Conservation (phyloP, 2,329 filamentous ascomycete species). For the Colletotrichum sp. region DNA sequence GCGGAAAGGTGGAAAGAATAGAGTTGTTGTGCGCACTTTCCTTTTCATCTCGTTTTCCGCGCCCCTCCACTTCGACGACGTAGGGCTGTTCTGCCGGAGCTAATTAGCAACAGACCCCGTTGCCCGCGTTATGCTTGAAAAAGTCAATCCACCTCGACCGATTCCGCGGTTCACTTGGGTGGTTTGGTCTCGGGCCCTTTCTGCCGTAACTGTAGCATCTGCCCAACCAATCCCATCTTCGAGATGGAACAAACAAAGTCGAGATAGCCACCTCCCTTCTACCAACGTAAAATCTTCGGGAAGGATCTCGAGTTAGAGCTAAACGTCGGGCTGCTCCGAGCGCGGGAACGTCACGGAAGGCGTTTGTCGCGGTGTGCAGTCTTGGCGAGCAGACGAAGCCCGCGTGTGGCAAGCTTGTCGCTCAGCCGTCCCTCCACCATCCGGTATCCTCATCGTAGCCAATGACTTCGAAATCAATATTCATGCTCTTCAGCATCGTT, state of each 20-base stretch:
- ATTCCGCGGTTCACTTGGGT: not conserved
- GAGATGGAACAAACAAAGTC: not conserved
- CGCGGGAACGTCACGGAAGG: not conserved
- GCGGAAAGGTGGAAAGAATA: not conserved
- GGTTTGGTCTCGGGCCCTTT: not conserved
- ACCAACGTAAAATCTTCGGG: not conserved
- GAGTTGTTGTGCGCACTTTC: not conserved
- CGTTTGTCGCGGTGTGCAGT: not conserved
- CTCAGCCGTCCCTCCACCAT: conserved; percentile 20
- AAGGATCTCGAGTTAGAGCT: not conserved
- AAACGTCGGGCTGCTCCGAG: not conserved
- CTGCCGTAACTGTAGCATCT: not conserved
- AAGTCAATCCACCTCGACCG: not conserved
- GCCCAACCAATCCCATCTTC: not conserved
- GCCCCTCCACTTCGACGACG: not conserved
- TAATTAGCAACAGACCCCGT: not conserved
- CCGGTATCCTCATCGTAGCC: conserved; percentile 23
- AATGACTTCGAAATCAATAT: conserved; percentile 20
- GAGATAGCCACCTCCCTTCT: not conserved
- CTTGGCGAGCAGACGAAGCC: not conserved
- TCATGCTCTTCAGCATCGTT: conserved; percentile 22
- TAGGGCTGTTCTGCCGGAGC: not conserved
- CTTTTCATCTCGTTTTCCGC: not conserved
- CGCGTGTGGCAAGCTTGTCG: not conserved
- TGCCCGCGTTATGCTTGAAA: not conserved